phyloP scores from a whole-genome alignment of 352 stramenopile species.

The Thalassiosira hispida region DNA sequence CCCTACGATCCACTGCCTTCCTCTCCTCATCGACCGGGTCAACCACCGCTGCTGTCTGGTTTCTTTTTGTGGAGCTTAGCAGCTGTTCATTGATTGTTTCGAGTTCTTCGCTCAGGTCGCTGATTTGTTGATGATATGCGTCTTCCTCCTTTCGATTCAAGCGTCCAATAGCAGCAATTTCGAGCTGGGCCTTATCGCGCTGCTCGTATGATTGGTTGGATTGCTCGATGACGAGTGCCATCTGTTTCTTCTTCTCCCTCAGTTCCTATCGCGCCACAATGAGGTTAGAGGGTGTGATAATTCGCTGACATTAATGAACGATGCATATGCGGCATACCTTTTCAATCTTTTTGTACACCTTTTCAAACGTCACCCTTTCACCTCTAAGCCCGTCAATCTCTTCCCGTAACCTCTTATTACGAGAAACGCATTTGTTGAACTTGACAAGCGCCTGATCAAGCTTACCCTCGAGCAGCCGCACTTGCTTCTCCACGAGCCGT shows the following conservation, averaged over 20 bases:
- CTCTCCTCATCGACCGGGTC: conserved; percentile 58
- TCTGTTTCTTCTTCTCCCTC: conserved; percentile 94
- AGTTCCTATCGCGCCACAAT: conserved; percentile 83
- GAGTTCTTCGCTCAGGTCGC: conserved; percentile 73
- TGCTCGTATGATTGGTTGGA: conserved; percentile 95
- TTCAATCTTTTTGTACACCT: conserved; percentile 91
- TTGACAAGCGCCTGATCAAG: conserved; percentile 96
- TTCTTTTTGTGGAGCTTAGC: conserved; percentile 38
- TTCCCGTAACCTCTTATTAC: conserved; percentile 91
- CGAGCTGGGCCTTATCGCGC: conserved; percentile 92
- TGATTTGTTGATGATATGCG: conserved; percentile 84
- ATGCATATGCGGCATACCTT: conserved; percentile 59
- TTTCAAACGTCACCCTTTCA: conserved; percentile 94
- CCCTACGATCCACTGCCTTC: conserved; percentile 36
- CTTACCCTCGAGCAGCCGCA: conserved; percentile 95
- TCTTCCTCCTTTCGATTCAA: conserved; percentile 89
- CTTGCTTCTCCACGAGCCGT: conserved; percentile 95
- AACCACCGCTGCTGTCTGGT: conserved; percentile 29
- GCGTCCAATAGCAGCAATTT: conserved; percentile 92
- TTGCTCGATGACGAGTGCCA: conserved; percentile 94
- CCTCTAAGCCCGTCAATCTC: conserved; percentile 93
- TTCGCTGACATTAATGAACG: not conserved
- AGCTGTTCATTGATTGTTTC: conserved; percentile 72
- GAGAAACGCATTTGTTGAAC: conserved; percentile 94
- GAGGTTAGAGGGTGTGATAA: not conserved